These are phyloP conservation scores for Silene noctiflora DNA, from an alignment of 179 eudicot species.

Conservation along the genomic window DNA sequence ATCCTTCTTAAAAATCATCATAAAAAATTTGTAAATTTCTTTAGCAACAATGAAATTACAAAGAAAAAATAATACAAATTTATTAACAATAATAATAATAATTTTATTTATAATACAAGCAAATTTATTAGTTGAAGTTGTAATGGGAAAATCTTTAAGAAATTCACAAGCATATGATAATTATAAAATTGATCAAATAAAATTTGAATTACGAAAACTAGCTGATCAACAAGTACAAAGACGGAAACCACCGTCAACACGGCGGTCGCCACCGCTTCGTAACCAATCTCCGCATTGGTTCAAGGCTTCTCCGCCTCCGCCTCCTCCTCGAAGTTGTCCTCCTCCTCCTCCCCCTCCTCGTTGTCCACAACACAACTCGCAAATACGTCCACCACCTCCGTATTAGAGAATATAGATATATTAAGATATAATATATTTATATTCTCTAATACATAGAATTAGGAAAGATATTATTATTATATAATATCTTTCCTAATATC, in stretches of 20 bases:
- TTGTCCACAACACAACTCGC: neutral
- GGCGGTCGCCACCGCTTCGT: constrained; percentile 13
- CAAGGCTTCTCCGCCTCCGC: constrained; percentile 4
- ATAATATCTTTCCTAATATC: too few relatives aligned
- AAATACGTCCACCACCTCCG: constrained; percentile 5
- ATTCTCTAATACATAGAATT: too few relatives aligned
- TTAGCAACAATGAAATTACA: neutral
- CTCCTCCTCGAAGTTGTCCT: neutral
- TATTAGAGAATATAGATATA: too few relatives aligned
- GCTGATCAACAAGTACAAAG: neutral
- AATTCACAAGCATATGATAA: neutral
- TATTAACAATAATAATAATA: neutral
- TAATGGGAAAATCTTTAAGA: neutral
- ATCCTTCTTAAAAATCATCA: too few relatives aligned
- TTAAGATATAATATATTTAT: too few relatives aligned
- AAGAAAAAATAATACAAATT: neutral
- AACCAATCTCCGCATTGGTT: neutral
- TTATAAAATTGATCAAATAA: neutral
- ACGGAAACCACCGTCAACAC: neutral
- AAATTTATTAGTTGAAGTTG: neutral
- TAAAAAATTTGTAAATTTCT: too few relatives aligned
- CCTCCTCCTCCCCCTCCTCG: constrained; percentile 10
- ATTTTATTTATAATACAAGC: neutral
- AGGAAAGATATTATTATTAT: too few relatives aligned
- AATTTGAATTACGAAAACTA: neutral